Conservation (phyloP, 1,284 basidiomycete species). For the Puccinia hordei region DNA sequence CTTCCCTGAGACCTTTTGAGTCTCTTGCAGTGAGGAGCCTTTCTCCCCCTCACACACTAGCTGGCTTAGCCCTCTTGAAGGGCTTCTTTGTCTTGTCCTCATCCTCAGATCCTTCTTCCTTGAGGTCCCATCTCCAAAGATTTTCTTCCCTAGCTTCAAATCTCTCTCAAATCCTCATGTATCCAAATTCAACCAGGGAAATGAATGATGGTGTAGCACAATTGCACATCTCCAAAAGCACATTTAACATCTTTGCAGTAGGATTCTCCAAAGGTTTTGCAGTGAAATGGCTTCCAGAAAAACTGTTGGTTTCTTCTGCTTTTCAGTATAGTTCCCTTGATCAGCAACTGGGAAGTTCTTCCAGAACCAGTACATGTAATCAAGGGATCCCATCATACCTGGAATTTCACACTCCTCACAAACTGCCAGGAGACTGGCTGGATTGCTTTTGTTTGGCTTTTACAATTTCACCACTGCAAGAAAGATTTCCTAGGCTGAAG, state of each 20-base stretch:
- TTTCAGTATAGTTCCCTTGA: constrained; percentile 19
- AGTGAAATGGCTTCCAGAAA: not conserved
- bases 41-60: no score
- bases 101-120: no score
- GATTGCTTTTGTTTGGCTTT: not conserved
- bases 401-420: not conserved
- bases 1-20: no score
- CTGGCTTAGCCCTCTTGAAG: no score
- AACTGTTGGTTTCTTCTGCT: constrained; percentile 16
- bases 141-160: no score
- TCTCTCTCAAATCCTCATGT: no score
- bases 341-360: constrained; percentile 6
- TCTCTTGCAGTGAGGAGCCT: no score
- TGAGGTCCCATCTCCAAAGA: no score
- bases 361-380: constrained; percentile 17
- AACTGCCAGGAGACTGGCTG: not conserved
- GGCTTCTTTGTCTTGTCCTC: no score
- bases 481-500: no score
- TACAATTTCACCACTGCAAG: no score
- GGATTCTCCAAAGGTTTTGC: not conserved
- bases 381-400: not conserved
- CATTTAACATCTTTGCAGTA: not conserved
- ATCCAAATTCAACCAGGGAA: not conserved
- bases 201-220: not conserved
- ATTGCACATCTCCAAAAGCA: not conserved